Evolutionary conservation across 2,329 filamentous ascomycete genomes (phyloP).

Genomic region (Balansia obtecta): DNA sequence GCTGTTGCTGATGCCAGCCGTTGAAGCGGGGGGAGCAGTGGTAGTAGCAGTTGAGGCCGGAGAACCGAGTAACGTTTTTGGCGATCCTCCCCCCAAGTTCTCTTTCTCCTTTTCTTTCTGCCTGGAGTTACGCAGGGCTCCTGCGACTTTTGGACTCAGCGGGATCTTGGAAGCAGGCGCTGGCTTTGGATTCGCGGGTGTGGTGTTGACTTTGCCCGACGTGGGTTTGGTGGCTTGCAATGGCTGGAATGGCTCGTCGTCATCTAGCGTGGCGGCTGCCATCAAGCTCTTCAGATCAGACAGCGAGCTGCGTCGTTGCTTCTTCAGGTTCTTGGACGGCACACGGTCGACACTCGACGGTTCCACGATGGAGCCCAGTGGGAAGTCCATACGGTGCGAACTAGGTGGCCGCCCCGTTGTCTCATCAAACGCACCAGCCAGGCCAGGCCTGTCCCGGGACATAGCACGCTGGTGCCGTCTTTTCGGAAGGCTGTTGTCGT

Average conservation of each 20-base stretch:
- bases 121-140: constrained; percentile 27
- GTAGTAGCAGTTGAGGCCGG: background rate
- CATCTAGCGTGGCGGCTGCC: constrained; percentile 40
- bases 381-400: constrained; percentile 42
- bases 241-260: constrained; percentile 28
- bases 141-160: constrained; percentile 31
- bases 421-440: constrained; percentile 52
- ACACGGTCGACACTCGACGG: constrained; percentile 31
- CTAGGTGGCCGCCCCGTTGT: constrained; percentile 40
- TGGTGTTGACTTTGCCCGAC: constrained; percentile 42
- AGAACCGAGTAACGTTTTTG: background rate
- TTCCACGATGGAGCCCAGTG: constrained; percentile 47
- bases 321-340: constrained; percentile 36
- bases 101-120: constrained; percentile 29
- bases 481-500: constrained; percentile 41
- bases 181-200: constrained; percentile 26
- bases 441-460: constrained; percentile 47
- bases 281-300: constrained; percentile 71
- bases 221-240: constrained; percentile 41
- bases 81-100: constrained; percentile 20
- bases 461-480: constrained; percentile 31
- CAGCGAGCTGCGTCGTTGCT: constrained; percentile 80
- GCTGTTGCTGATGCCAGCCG: background rate
- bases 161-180: constrained; percentile 38
- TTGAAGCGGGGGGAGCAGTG: background rate